Evolutionary conservation across 495 filamentous ascomycete species (phyloP).

Genomic region (Aspergillus wentii): DNA sequence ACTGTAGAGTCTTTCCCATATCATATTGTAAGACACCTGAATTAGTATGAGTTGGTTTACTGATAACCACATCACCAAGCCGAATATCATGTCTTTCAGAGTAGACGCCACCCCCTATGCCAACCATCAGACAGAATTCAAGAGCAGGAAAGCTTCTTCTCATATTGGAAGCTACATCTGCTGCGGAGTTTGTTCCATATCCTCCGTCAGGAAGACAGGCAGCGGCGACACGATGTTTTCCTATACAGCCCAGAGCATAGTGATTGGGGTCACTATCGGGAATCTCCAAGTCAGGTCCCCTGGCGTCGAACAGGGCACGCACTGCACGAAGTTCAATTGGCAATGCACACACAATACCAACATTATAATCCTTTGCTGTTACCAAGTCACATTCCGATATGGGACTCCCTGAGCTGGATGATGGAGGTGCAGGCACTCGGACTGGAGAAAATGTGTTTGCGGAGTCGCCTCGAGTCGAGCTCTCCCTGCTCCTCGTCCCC

Average conservation of each 20-base stretch:
- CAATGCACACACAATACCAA: slow-evolving; percentile 46
- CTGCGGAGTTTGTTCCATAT: slow-evolving; percentile 28
- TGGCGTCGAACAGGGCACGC: slow-evolving; percentile 32
- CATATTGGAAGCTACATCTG: slow-evolving; percentile 27
- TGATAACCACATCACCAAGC: slow-evolving; percentile 35
- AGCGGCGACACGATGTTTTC: slow-evolving; percentile 35
- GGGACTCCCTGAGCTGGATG: too few relatives aligned
- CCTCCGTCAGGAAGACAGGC: slow-evolving; percentile 25
- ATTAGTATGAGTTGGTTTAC: slow-evolving; percentile 12
- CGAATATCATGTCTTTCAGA: slow-evolving; percentile 17
- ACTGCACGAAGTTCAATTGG: slow-evolving; percentile 32
- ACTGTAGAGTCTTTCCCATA: slow-evolving; percentile 14
- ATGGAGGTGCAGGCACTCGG: too few relatives aligned
- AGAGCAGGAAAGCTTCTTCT: slow-evolving; percentile 20
- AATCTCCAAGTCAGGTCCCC: neutral
- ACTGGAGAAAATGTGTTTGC: too few relatives aligned
- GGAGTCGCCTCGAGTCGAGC: too few relatives aligned
- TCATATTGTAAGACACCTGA: slow-evolving; percentile 35
- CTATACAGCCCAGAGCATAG: slow-evolving; percentile 35
- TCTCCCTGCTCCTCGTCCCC: too few relatives aligned
- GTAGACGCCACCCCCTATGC: slow-evolving; percentile 34
- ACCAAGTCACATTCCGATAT: too few relatives aligned
- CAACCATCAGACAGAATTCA: slow-evolving; percentile 33
- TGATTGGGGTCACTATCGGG: slow-evolving; percentile 21
- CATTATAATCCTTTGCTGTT: slow-evolving; percentile 30